phyloP scores from a whole-genome alignment of 2,329 filamentous ascomycete genomes.

The Fusarium napiforme region DNA sequence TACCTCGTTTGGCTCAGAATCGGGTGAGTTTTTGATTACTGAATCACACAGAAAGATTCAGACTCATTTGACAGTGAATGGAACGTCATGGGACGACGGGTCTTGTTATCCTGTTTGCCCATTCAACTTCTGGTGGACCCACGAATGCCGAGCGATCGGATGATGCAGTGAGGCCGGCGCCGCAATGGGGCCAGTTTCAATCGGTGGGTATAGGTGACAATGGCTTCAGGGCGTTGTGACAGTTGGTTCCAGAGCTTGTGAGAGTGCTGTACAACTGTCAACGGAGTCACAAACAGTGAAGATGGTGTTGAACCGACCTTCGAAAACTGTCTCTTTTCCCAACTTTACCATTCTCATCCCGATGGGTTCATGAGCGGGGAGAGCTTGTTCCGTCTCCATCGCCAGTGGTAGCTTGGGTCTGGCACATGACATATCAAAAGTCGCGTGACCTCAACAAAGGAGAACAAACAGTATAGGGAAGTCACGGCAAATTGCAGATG shows the following conservation, averaged over 20 bases:
- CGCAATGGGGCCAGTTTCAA: conserved; percentile 34
- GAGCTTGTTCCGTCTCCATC: conserved; percentile 28
- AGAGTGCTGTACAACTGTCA: neutral
- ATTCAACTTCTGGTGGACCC: conserved; percentile 41
- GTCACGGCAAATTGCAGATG: conserved; percentile 13
- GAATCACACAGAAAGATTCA: conserved; percentile 23
- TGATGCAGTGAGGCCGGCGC: conserved; percentile 41
- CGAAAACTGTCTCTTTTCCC: neutral
- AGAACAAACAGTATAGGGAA: neutral
- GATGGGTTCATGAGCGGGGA: conserved; percentile 36
- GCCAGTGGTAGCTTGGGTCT: conserved; percentile 20
- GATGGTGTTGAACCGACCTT: neutral
- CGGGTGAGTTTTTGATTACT: conserved; percentile 23
- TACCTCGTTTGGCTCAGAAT: conserved; percentile 1
- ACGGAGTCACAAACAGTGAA: neutral
- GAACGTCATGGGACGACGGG: conserved; percentile 42
- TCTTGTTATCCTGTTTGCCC: conserved; percentile 34
- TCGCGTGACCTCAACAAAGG: conserved; percentile 33
- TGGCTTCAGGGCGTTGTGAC: conserved; percentile 10
- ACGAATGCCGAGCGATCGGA: conserved; percentile 44
- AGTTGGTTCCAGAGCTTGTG: neutral
- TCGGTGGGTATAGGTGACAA: conserved; percentile 25
- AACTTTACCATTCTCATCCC: conserved; percentile 6
- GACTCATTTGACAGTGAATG: conserved; percentile 32
- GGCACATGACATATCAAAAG: conserved; percentile 35